Percentiles rank a stretch among this genome's conserved stretches.
Conservation (phyloP, 495 filamentous ascomycete species). For the Usnea hakonensis region DNA sequence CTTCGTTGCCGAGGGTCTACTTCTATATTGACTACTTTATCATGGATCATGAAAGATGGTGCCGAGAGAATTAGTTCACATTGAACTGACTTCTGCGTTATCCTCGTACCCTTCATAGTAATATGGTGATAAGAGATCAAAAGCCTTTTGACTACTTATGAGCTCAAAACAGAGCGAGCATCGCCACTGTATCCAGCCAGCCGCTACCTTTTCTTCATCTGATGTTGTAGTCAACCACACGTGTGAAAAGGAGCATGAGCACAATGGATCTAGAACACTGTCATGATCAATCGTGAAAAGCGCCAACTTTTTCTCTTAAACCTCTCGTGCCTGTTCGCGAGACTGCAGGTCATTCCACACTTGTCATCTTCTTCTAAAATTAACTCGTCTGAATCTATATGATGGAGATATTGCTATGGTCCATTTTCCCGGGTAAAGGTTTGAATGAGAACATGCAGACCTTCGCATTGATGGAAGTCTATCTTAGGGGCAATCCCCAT, state of each 20-base stretch:
- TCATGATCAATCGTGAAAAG: neutral
- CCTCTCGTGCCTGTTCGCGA: neutral
- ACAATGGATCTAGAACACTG: neutral
- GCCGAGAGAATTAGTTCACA: no score
- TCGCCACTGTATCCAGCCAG: no score
- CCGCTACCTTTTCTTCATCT: no score
- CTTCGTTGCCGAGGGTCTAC: no score
- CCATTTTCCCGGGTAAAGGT: neutral
- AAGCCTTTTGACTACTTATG: no score
- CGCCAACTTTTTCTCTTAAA: neutral
- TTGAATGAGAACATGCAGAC: neutral
- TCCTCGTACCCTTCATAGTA: no score
- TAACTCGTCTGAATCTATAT: neutral
- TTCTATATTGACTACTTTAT: no score
- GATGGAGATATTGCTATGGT: neutral
- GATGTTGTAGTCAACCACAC: no score
- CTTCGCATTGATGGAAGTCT: neutral
- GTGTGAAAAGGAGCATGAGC: neutral
- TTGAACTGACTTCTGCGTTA: no score
- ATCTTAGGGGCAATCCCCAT: neutral
- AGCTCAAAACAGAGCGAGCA: no score
- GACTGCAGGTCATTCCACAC: neutral
- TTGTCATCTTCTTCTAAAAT: neutral
- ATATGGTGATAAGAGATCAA: no score
- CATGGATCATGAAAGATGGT: no score